Evolutionary conservation across 2,329 filamentous ascomycete species (phyloP).

Genomic region (Verruconis gallopava): DNA sequence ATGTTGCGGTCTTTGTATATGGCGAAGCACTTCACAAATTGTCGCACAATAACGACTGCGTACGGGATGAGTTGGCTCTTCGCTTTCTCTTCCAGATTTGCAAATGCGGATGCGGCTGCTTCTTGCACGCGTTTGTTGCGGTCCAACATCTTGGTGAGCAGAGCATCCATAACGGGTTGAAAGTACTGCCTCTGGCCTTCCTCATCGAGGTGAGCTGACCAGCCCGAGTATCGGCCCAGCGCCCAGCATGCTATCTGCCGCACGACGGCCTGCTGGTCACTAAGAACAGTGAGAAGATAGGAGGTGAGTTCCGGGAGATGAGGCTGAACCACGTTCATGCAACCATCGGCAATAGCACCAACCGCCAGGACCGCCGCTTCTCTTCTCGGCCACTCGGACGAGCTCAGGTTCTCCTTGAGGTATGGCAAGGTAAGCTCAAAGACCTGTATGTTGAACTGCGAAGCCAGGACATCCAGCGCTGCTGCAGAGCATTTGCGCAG

Average conservation of each 20-base stretch:
- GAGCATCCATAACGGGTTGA: slow-evolving; percentile 93
- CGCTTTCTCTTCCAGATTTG: slow-evolving; percentile 88
- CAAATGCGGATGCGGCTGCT: slow-evolving; percentile 89
- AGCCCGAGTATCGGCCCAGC: slow-evolving; percentile 80
- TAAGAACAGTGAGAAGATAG: slow-evolving; percentile 75
- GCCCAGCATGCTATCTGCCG: slow-evolving; percentile 98
- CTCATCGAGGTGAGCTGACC: slow-evolving; percentile 67
- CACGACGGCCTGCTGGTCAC: slow-evolving; percentile 79
- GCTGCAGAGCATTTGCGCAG: slow-evolving; percentile 94
- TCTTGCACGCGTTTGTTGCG: slow-evolving; percentile 97
- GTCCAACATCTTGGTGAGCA: slow-evolving; percentile 88
- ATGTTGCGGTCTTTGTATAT: slow-evolving; percentile 99
- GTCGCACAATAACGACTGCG: slow-evolving; percentile 76
- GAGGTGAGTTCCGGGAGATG: slow-evolving; percentile 83
- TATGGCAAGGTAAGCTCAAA: slow-evolving; percentile 91
- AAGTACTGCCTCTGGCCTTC: slow-evolving; percentile 66
- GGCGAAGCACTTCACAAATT: slow-evolving; percentile 82
- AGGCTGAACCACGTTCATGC: slow-evolving; percentile 76
- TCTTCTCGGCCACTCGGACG: slow-evolving; percentile 79
- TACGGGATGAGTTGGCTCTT: slow-evolving; percentile 71
- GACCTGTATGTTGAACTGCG: slow-evolving; percentile 74
- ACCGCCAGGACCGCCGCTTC: slow-evolving; percentile 91
- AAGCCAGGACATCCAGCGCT: slow-evolving; percentile 84
- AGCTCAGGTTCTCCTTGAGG: slow-evolving; percentile 75
- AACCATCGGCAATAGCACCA: slow-evolving; percentile 89